Evolutionary conservation across 176 grass and related monocot species (phyloP), one percentile per base, ranked within the genome.

Genomic region (Avena eriantha): DNA sequence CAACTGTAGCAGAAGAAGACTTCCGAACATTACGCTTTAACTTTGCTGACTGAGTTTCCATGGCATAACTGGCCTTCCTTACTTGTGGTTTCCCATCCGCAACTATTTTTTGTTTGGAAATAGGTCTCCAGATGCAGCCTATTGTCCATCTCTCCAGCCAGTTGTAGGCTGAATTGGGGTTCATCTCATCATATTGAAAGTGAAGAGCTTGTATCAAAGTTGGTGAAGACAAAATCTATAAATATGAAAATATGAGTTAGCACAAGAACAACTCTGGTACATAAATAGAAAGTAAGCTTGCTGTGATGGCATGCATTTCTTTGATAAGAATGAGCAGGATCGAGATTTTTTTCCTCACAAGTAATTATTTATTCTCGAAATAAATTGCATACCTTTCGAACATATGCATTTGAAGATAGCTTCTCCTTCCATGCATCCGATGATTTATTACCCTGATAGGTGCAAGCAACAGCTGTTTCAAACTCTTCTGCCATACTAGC

Each of bases 61-160:
- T 94, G 6, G 90, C 80, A 80, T 94, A 94, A 75, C 86, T 92
- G 39, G 83, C 72, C 80, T 81, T 94, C 63, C 73, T 92, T 83
- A 43, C 78, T 45, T 76, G 87, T 73, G 69, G 79, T 82, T 91
- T 98, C 71, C 80, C 80, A 89, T 94, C 92, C 46, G 77, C 55
- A 83, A 82, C 63, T 90, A 85, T 88, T 76, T 88, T 98, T 61
- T 85, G 87, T 82, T 88, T 85, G 51, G 60, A 78, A 87, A 73
- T 59, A 82, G 90, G 87, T 66, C 88, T 91, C 92, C 93, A 96
- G 53, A 93, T 87, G 74, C 47, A 69, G n/a, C 75, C 64, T 75
- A 80, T 67, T 56, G 97, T 94, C 97, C 97, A 98, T 82, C 91
- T 89, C 76, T 95, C 88, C 74, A 96, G 77, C 97, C 97, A 98